These are phyloP conservation scores for Ramaria rubella DNA, from an alignment of 768 basidiomycete species.

Conservation along the genomic window DNA sequence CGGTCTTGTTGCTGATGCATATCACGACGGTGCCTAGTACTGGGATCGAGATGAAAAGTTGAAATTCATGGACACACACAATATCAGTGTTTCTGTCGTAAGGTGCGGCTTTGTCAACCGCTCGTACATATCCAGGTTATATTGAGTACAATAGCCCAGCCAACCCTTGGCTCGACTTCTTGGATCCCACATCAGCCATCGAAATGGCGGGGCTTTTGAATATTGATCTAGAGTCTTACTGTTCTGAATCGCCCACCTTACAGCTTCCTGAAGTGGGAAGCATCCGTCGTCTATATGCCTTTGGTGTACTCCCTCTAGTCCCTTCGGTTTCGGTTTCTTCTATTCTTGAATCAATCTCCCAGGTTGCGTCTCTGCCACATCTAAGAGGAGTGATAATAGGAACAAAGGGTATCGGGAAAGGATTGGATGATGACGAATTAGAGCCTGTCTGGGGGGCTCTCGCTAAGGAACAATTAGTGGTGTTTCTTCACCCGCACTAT, in stretches of 20 bases:
- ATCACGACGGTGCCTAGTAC: constrained; percentile 37
- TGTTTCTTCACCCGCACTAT: constrained; percentile 86
- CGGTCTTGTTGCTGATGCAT: neutral
- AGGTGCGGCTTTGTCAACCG: constrained; percentile 36
- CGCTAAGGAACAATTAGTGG: constrained; percentile 58
- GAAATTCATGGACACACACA: constrained; percentile 78
- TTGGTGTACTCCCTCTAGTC: constrained; percentile 80
- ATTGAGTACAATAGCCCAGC: constrained; percentile 48
- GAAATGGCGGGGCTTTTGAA: constrained; percentile 67
- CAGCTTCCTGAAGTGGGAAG: constrained; percentile 21
- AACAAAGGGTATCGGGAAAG: constrained; percentile 68
- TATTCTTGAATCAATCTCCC: constrained; percentile 58
- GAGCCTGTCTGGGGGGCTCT: constrained; percentile 82
- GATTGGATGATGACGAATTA: constrained; percentile 71
- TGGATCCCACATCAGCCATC: constrained; percentile 60
- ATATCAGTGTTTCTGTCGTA: constrained; percentile 72
- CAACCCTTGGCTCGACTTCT: constrained; percentile 90
- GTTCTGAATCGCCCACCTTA: constrained; percentile 52
- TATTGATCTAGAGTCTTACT: constrained; percentile 71
- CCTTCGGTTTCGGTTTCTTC: constrained; percentile 48
- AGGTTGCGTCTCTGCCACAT: constrained; percentile 59
- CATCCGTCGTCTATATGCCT: constrained; percentile 69
- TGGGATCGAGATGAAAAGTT: constrained; percentile 77
- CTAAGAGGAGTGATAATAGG: constrained; percentile 79
- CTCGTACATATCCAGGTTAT: neutral